These are phyloP conservation scores for Fusarium torreyae DNA, from an alignment of 2,329 filamentous ascomycete species.

Conservation along the genomic window DNA sequence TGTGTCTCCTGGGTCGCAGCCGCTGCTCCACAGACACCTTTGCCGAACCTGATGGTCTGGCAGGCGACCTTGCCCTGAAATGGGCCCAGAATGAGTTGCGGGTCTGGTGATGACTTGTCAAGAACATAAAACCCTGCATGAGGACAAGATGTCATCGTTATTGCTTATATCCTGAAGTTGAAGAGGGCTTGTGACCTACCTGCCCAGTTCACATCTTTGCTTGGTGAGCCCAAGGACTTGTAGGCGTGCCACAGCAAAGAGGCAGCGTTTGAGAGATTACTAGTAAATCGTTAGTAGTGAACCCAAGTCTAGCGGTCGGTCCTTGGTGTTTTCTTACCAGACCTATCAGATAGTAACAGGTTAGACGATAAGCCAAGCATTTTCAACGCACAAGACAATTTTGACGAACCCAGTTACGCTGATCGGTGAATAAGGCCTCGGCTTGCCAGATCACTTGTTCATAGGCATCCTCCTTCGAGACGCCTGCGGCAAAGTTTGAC, in stretches of 20 bases:
- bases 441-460: slow-evolving; percentile 81
- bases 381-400: slow-evolving; percentile 3
- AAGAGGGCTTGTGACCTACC: slow-evolving; percentile 58
- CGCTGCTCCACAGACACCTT: slow-evolving; percentile 82
- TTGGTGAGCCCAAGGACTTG: slow-evolving; percentile 78
- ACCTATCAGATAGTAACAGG: slow-evolving; percentile 37
- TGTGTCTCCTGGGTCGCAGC: slow-evolving; percentile 74
- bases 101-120: slow-evolving; percentile 62
- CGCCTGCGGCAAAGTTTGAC: slow-evolving; percentile 77
- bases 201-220: slow-evolving; percentile 82
- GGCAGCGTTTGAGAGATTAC: slow-evolving; percentile 83
- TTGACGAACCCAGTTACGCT: slow-evolving; percentile 81
- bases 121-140: slow-evolving; percentile 79
- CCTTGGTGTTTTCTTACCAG: slow-evolving; percentile 41
- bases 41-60: slow-evolving; percentile 80
- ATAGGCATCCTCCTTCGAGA: slow-evolving; percentile 81
- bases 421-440: slow-evolving; percentile 77
- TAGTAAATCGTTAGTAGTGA: slow-evolving; percentile 53
- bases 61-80: slow-evolving; percentile 88
- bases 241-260: slow-evolving; percentile 86
- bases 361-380: slow-evolving; percentile 34
- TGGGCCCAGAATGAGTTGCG: slow-evolving; percentile 80
- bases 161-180: slow-evolving; percentile 7
- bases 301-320: not conserved
- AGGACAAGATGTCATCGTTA: slow-evolving; percentile 21